Percentiles rank a stretch among this genome's conserved stretches.
These are phyloP conservation scores for Phialemoniopsis sp. DNA, from an alignment of 2,329 filamentous ascomycete genomes.

Conservation along the genomic window DNA sequence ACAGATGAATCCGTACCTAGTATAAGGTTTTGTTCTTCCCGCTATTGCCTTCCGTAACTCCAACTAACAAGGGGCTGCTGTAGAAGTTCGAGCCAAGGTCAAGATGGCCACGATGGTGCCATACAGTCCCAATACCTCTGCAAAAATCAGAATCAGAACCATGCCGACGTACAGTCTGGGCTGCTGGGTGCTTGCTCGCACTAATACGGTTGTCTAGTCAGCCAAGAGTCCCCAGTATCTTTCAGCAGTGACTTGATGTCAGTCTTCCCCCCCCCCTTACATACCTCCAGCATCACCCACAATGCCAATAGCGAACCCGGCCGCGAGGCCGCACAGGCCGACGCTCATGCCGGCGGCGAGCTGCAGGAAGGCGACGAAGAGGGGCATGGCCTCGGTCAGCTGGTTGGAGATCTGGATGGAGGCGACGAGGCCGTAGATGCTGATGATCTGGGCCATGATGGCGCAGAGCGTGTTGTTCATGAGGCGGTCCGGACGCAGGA, in stretches of 20 bases:
- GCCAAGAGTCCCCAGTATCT: constrained; percentile 13
- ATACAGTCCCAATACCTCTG: constrained; percentile 55
- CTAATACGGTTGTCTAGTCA: constrained; percentile 22
- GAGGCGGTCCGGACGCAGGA: constrained; percentile 92
- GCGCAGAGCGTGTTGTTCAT: constrained; percentile 99
- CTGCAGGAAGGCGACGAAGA: constrained; percentile 80
- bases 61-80: not conserved
- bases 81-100: constrained; percentile 33
- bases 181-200: constrained; percentile 52
- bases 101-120: constrained; percentile 43
- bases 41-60: no score
- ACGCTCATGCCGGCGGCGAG: constrained; percentile 77
- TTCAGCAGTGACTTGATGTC: no score
- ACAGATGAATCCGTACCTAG: no score
- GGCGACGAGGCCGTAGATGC: constrained; percentile 90
- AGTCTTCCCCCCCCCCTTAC: no score
- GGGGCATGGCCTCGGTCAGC: constrained; percentile 63
- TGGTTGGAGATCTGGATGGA: constrained; percentile 79
- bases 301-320: constrained; percentile 81
- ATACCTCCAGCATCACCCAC: constrained; percentile 84
- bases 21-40: no score
- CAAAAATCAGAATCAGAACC: constrained; percentile 98
- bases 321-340: constrained; percentile 75
- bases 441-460: constrained; percentile 99
- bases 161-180: constrained; percentile 89